These are phyloP conservation scores for Urostyla sp. DNA, from an alignment of 73 alveolate species.

Conservation along the genomic window DNA sequence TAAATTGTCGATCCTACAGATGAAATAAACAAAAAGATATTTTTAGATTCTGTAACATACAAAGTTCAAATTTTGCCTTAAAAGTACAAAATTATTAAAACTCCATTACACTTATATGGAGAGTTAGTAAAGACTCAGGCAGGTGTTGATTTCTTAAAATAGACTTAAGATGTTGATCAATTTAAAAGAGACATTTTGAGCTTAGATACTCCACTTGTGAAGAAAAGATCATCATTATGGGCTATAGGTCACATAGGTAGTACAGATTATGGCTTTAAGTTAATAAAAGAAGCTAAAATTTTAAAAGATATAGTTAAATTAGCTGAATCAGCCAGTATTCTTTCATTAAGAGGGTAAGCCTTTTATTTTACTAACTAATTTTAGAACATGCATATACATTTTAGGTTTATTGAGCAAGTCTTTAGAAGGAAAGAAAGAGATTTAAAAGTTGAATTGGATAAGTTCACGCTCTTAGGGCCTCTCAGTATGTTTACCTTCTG, in stretches of 20 bases:
- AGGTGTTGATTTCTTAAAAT: slow-evolving; percentile 53
- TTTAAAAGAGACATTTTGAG: slow-evolving; percentile 37
- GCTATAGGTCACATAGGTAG: slow-evolving; percentile 77
- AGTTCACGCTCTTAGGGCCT: slow-evolving; percentile 35
- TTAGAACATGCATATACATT: slow-evolving; percentile 60
- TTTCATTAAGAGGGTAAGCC: slow-evolving; percentile 66
- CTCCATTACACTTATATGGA: slow-evolving; percentile 75
- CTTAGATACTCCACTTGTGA: slow-evolving; percentile 44
- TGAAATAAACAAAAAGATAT: neutral
- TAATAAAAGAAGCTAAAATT: slow-evolving; percentile 51
- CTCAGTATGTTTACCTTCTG: slow-evolving; percentile 50
- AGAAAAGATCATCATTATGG: slow-evolving; percentile 73
- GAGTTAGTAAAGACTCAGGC: slow-evolving; percentile 75
- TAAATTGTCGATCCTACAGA: neutral
- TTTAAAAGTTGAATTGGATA: slow-evolving; percentile 57
- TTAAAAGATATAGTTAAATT: slow-evolving; percentile 51
- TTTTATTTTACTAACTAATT: neutral
- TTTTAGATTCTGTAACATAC: slow-evolving; percentile 29
- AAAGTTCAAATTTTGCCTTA: slow-evolving; percentile 60
- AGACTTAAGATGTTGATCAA: slow-evolving; percentile 60
- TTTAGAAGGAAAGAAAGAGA: slow-evolving; percentile 37
- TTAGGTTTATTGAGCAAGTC: slow-evolving; percentile 62
- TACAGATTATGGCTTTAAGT: slow-evolving; percentile 61
- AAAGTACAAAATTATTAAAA: slow-evolving; percentile 58
- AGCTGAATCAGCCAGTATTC: slow-evolving; percentile 61